Evolutionary conservation across 1,284 basidiomycete species (phyloP).

Genomic region (Ganoderma leucocontextum): DNA sequence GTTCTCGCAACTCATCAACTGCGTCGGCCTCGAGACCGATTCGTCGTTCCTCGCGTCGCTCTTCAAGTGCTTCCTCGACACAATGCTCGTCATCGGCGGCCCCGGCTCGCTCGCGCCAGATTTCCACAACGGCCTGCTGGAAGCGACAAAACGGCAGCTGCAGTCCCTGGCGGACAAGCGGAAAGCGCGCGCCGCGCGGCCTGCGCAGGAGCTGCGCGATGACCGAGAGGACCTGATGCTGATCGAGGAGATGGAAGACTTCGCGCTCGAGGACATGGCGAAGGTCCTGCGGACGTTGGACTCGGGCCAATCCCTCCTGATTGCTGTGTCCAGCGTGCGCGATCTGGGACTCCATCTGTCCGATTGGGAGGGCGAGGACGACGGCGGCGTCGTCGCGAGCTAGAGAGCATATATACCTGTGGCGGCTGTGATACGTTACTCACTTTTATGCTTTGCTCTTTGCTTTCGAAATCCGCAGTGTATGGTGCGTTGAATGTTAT

Average conservation of each 20-base stretch:
- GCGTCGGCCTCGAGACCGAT: conserved; percentile 74
- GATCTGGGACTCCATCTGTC: conserved; percentile 64
- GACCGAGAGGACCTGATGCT: conserved; percentile 76
- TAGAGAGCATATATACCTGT: conserved; percentile 3
- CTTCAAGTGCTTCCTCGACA: conserved; percentile 80
- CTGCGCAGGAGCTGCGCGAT: conserved; percentile 52
- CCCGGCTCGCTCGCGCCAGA: conserved; percentile 58
- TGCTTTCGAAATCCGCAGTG: conserved; percentile 1
- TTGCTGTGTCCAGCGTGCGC: conserved; percentile 74
- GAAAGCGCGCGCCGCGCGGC: conserved; percentile 55
- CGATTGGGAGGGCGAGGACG: conserved; percentile 56
- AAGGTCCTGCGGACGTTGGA: conserved; percentile 66
- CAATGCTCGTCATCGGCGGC: conserved; percentile 69
- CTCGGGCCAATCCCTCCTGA: conserved; percentile 63
- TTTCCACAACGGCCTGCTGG: conserved; percentile 61
- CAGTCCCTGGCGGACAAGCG: conserved; percentile 71
- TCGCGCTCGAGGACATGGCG: conserved; percentile 77
- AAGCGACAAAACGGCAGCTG: conserved; percentile 75
- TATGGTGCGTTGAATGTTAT: background rate
- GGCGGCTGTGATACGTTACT: conserved; percentile 23
- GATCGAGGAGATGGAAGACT: conserved; percentile 79
- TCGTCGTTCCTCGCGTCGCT: conserved; percentile 79
- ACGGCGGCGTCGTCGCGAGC: background rate
- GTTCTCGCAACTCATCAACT: conserved; percentile 72
- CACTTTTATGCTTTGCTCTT: conserved; percentile 23